Conservation (phyloP, 352 stramenopile species). For the Globisporangium lucens region DNA sequence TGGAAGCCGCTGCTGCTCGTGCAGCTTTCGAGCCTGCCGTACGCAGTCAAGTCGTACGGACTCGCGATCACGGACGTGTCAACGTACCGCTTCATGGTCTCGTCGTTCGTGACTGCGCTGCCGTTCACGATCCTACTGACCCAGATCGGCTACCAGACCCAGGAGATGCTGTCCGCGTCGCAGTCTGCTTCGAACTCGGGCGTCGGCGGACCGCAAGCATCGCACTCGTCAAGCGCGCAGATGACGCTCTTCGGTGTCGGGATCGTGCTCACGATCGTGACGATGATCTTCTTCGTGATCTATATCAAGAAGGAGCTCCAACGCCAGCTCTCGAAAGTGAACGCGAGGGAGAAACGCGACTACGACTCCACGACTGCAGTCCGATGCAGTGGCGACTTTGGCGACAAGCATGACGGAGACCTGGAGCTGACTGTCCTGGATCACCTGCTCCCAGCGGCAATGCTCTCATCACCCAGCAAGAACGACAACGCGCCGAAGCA, state of each 20-base stretch:
- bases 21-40: conserved; percentile 69
- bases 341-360: conserved; percentile 17
- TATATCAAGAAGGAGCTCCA: conserved; percentile 48
- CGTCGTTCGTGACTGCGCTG: conserved; percentile 49
- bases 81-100: conserved; percentile 48
- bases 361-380: not conserved
- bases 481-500: conserved; percentile 4
- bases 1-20: conserved; percentile 73
- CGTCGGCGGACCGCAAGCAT: conserved; percentile 20
- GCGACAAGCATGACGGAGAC: not conserved
- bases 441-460: not conserved
- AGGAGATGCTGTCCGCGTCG: conserved; percentile 31
- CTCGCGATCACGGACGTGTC: conserved; percentile 65
- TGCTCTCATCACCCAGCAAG: not conserved
- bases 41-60: conserved; percentile 73
- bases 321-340: conserved; percentile 33
- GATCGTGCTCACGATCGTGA: conserved; percentile 32
- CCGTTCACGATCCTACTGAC: conserved; percentile 61
- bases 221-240: conserved; percentile 10
- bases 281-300: conserved; percentile 50
- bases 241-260: conserved; percentile 29
- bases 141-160: conserved; percentile 60
- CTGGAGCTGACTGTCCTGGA: not conserved
- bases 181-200: conserved; percentile 14
- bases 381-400: conserved; percentile 1